Conservation (phyloP, 2,329 filamentous ascomycete species). For the Aspergillus udagawae region DNA sequence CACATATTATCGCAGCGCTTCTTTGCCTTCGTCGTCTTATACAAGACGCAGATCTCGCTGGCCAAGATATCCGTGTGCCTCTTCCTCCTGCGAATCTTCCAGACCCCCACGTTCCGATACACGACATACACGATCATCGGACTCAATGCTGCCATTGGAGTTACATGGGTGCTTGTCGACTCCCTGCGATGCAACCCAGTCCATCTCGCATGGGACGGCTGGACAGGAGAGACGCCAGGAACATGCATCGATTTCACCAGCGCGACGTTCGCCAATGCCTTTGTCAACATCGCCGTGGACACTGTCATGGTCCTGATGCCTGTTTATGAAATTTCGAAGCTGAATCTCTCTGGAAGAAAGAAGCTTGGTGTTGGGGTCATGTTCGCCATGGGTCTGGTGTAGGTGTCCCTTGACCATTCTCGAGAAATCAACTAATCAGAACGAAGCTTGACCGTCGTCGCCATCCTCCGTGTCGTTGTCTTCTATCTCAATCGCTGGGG, state of each 20-base stretch:
- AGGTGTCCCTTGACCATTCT: background rate
- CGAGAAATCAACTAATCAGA: background rate
- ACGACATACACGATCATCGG: constrained; percentile 16
- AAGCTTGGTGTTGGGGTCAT: constrained; percentile 16
- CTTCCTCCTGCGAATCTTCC: constrained; percentile 22
- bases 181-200: constrained; percentile 16
- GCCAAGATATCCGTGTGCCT: constrained; percentile 23
- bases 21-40: constrained; percentile 15
- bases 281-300: constrained; percentile 20
- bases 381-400: constrained; percentile 19
- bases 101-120: constrained; percentile 13
- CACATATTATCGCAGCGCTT: constrained; percentile 10
- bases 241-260: constrained; percentile 18
- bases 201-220: constrained; percentile 18
- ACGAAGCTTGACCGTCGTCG: constrained; percentile 20
- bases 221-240: constrained; percentile 12
- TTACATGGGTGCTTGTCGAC: constrained; percentile 17
- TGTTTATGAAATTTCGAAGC: constrained; percentile 18
- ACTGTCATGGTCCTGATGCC: constrained; percentile 18
- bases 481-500: constrained; percentile 24
- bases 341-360: constrained; percentile 14
- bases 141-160: constrained; percentile 16
- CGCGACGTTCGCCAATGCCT: constrained; percentile 12
- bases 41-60: constrained; percentile 20
- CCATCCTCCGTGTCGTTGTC: constrained; percentile 23